Percentiles rank a stretch among this genome's conserved stretches.
phyloP scores from a whole-genome alignment of 2,329 filamentous ascomycete genomes.

The Colletotrichum camelliae region DNA sequence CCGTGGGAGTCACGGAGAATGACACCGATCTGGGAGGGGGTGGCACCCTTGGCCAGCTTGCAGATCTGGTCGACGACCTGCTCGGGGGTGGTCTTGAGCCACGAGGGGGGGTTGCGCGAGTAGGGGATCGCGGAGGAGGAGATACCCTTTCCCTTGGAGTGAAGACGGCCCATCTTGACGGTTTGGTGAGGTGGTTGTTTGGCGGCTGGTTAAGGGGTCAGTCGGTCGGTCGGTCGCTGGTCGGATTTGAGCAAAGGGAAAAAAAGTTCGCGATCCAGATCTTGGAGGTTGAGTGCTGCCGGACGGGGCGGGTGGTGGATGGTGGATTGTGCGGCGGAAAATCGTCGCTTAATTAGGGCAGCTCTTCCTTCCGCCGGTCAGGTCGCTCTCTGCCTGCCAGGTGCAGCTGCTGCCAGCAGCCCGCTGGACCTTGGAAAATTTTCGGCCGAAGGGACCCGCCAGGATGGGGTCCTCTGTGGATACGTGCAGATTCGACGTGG shows the following conservation, averaged over 20 bases:
- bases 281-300: slow-evolving; percentile 7
- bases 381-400: background rate
- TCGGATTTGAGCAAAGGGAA: slow-evolving; percentile 10
- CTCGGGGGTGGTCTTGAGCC: slow-evolving; percentile 98
- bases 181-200: slow-evolving; percentile 28
- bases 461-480: background rate
- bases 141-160: slow-evolving; percentile 99
- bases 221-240: slow-evolving; percentile 22
- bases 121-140: slow-evolving; percentile 94
- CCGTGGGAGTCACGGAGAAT: slow-evolving; percentile 98
- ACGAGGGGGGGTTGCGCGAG: slow-evolving; percentile 89
- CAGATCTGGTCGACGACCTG: slow-evolving; percentile 99
- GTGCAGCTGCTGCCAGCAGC: background rate
- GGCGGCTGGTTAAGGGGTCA: slow-evolving; percentile 22
- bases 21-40: slow-evolving; percentile 98
- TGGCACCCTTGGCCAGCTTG: slow-evolving; percentile 97
- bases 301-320: slow-evolving; percentile 27
- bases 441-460: background rate
- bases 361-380: background rate
- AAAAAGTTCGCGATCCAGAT: slow-evolving; percentile 21
- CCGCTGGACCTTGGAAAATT: background rate
- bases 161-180: slow-evolving; percentile 92
- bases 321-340: slow-evolving; percentile 46
- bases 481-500: background rate
- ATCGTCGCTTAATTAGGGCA: slow-evolving; percentile 54